Percentiles rank a stretch among this genome's conserved stretches.
Evolutionary conservation across 106 monocot species (phyloP).

Genomic region (Phalaenopsis equestris): DNA sequence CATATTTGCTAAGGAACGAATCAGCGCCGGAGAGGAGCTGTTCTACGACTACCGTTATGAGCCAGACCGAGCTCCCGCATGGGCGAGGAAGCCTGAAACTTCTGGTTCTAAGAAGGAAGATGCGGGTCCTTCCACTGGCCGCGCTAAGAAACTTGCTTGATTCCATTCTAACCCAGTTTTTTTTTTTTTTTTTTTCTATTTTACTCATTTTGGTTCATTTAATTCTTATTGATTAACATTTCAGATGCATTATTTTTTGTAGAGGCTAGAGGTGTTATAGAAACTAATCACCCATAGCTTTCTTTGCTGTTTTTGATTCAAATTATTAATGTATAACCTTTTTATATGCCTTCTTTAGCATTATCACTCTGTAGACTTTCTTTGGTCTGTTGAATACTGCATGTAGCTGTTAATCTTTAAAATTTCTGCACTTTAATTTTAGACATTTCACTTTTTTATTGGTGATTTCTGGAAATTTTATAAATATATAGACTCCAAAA

Average conservation of each 20-base stretch:
- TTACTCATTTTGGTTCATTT: conserved; percentile 3
- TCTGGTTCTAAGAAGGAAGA: conserved; percentile 66
- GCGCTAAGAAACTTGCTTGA: conserved; percentile 88
- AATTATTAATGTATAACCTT: background rate
- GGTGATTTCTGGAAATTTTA: no score
- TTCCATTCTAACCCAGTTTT: background rate
- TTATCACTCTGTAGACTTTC: no score
- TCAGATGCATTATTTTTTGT: conserved; percentile 3
- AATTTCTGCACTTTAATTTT: no score
- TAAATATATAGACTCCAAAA: no score
- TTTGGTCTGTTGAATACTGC: no score
- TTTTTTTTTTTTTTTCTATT: no score
- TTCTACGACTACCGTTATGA: conserved; percentile 97
- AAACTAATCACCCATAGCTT: background rate
- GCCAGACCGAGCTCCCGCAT: conserved; percentile 85
- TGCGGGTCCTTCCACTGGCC: conserved; percentile 37
- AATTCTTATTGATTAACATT: conserved; percentile 1
- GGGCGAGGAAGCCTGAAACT: conserved; percentile 85
- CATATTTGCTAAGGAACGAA: conserved; percentile 92
- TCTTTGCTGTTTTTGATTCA: background rate
- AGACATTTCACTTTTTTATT: no score
- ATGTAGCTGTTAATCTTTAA: no score
- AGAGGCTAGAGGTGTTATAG: background rate
- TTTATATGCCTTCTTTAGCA: background rate
- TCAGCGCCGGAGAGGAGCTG: conserved; percentile 85